Evolutionary conservation across 305 asterid species (phyloP).

Genomic region (Solanum chacoense): DNA sequence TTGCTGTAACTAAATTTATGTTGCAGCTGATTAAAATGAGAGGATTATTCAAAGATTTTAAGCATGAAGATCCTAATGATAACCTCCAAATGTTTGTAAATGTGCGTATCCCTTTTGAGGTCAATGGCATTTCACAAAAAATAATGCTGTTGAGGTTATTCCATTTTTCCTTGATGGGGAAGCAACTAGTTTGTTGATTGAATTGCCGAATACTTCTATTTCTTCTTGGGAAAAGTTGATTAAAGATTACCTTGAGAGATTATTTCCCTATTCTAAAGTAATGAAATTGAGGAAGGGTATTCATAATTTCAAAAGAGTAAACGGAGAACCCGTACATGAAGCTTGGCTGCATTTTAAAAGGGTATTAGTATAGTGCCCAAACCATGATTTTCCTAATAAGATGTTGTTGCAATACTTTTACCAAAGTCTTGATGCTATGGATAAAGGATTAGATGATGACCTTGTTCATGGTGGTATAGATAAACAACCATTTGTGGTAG

Average conservation of each 20-base stretch:
- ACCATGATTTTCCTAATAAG: neutral
- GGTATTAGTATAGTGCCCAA: neutral
- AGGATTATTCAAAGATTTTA: too few relatives aligned
- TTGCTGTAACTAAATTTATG: too few relatives aligned
- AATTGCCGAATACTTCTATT: neutral
- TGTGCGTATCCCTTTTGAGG: neutral
- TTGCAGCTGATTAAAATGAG: neutral
- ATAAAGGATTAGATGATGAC: neutral
- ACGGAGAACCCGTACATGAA: neutral
- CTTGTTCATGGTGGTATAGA: too few relatives aligned
- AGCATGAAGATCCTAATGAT: neutral
- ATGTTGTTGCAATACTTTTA: neutral
- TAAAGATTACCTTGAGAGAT: neutral
- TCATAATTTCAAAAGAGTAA: neutral
- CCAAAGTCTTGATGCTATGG: neutral
- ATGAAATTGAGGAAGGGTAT: neutral
- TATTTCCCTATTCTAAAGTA: neutral
- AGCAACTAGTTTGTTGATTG: neutral
- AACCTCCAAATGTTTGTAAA: neutral
- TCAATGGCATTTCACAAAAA: neutral
- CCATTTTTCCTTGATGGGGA: neutral
- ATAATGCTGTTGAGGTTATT: neutral
- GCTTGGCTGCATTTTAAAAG: neutral
- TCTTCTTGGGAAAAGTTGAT: neutral
- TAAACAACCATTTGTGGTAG: too few relatives aligned